A percentile compares a stretch with the other conserved stretches of the same genome.
Conservation (phyloP, 2,329 filamentous ascomycete species). For the Aureobasidium pullulans region DNA sequence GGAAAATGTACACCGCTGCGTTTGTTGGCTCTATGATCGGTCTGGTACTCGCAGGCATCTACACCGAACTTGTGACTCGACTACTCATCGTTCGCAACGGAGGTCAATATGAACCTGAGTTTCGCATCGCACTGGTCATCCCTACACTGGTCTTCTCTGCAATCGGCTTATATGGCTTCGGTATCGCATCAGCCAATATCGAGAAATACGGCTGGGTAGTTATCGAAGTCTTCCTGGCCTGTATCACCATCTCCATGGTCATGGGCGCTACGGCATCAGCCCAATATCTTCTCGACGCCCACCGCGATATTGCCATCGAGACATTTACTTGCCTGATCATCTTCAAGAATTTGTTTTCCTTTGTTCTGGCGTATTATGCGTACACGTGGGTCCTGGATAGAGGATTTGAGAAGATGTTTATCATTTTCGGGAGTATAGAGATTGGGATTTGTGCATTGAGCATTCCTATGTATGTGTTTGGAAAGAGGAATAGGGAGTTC, state of each 20-base stretch:
- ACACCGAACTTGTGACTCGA: constrained; percentile 66
- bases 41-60: constrained; percentile 62
- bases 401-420: constrained; percentile 3
- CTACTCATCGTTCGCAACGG: constrained; percentile 65
- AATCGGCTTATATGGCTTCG: constrained; percentile 78
- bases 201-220: constrained; percentile 60
- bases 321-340: constrained; percentile 83
- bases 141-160: constrained; percentile 73
- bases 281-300: constrained; percentile 86
- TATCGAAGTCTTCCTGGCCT: constrained; percentile 72
- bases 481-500: constrained; percentile 10
- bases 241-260: constrained; percentile 85
- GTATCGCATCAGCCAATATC: constrained; percentile 58
- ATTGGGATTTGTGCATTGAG: neutral
- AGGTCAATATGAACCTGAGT: constrained; percentile 87
- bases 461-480: constrained; percentile 9
- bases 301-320: constrained; percentile 78
- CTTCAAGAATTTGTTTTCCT: constrained; percentile 93
- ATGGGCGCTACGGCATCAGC: constrained; percentile 79
- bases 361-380: constrained; percentile 55
- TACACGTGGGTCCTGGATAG: constrained; percentile 3
- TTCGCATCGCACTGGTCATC: constrained; percentile 73
- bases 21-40: constrained; percentile 77
- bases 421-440: constrained; percentile 7
- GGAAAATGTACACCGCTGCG: constrained; percentile 80